phyloP scores from a whole-genome alignment of 2,329 filamentous ascomycete genomes.

The Chaetoscypha palmicola region DNA sequence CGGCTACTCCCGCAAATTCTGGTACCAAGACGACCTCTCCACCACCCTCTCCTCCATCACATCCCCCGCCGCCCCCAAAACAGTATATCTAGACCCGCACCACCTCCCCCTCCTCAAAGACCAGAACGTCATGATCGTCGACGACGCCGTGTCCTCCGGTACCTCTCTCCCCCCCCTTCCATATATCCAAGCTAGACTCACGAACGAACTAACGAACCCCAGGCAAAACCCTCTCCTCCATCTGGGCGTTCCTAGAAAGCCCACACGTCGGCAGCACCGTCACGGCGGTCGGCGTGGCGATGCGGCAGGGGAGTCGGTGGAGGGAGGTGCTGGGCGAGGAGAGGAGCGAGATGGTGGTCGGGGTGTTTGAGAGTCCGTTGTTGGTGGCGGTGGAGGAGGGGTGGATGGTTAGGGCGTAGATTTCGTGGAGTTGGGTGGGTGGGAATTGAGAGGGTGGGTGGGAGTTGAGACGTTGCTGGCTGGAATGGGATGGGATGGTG shows the following conservation, averaged over 20 bases:
- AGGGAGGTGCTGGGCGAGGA: conserved; percentile 14
- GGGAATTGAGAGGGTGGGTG: too few relatives aligned
- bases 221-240: conserved; percentile 22
- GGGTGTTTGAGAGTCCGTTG: conserved; percentile 25
- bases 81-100: conserved; percentile 24
- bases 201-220: not conserved
- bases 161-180: not conserved
- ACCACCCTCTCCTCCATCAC: conserved; percentile 24
- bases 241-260: conserved; percentile 26
- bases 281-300: conserved; percentile 21
- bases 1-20: conserved; percentile 29
- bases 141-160: conserved; percentile 27
- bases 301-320: conserved; percentile 27
- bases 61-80: conserved; percentile 20
- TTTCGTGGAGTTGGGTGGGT: too few relatives aligned
- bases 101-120: conserved; percentile 18
- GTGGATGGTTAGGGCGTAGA: conserved; percentile 41
- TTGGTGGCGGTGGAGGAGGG: conserved; percentile 20
- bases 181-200: not conserved
- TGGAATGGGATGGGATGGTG: too few relatives aligned
- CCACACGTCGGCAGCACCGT: conserved; percentile 13
- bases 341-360: conserved; percentile 13
- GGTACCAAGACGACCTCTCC: conserved; percentile 24
- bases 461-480: too few relatives aligned
- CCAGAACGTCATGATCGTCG: conserved; percentile 21